phyloP scores from a whole-genome alignment of 192 early-diverging fungal genomes.

The Chytriomyces sp. region DNA sequence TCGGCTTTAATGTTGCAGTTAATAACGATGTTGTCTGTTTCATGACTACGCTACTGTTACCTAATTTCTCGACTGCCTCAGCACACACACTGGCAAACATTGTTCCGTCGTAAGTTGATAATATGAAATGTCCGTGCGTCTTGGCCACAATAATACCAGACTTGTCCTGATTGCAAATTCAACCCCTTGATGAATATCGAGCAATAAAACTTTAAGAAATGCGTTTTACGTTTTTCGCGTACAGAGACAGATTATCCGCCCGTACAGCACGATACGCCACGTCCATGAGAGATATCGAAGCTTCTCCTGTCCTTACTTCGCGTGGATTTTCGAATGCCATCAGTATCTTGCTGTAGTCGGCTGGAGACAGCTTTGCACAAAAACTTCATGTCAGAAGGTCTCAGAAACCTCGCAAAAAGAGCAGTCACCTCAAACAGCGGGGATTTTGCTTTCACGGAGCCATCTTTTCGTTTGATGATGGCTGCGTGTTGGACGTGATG shows the following conservation, averaged over 20 bases:
- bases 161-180: conserved; percentile 41
- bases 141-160: conserved; percentile 52
- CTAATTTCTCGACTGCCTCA: conserved; percentile 62
- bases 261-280: conserved; percentile 49
- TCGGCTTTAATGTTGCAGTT: conserved; percentile 37
- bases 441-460: conserved; percentile 59
- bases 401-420: neutral
- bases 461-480: conserved; percentile 59
- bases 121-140: conserved; percentile 55
- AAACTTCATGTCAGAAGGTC: conserved; percentile 10
- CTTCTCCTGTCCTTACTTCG: conserved; percentile 52
- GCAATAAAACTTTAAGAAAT: neutral
- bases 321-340: conserved; percentile 53
- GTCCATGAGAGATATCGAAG: conserved; percentile 52
- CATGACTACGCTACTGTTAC: conserved; percentile 20
- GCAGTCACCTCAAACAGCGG: conserved; percentile 43
- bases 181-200: conserved; percentile 5
- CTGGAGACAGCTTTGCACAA: conserved; percentile 38
- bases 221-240: conserved; percentile 56
- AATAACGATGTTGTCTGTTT: neutral
- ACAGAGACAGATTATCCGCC: conserved; percentile 54
- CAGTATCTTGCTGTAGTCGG: conserved; percentile 47
- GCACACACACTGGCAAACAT: conserved; percentile 62
- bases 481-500: conserved; percentile 56
- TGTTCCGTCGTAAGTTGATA: conserved; percentile 51